These are phyloP conservation scores for Mycena floridula DNA, from an alignment of 768 basidiomycete species.

Conservation along the genomic window DNA sequence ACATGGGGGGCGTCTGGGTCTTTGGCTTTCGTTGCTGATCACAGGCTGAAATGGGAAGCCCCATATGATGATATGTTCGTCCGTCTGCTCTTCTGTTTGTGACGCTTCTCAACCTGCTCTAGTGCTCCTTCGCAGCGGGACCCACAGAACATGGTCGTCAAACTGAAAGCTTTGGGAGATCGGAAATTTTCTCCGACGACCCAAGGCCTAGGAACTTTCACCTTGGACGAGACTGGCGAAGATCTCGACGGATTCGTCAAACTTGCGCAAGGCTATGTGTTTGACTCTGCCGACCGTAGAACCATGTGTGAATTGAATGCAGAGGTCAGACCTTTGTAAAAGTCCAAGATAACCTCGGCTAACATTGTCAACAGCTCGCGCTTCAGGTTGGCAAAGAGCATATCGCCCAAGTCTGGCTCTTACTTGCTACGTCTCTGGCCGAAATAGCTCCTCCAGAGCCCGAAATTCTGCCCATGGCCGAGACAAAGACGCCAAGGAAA, in stretches of 20 bases:
- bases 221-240: conserved; percentile 25
- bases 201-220: conserved; percentile 55
- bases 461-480: conserved; percentile 6
- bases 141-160: conserved; percentile 17
- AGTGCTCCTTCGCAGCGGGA: no score
- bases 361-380: conserved; percentile 39
- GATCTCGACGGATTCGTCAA: conserved; percentile 45
- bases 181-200: conserved; percentile 37
- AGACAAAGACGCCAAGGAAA: no score
- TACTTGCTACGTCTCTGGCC: conserved; percentile 52
- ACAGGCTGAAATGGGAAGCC: conserved; percentile 47
- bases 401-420: conserved; percentile 61
- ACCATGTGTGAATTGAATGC: conserved; percentile 58
- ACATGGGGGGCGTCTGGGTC: conserved; percentile 66
- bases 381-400: conserved; percentile 47
- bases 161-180: conserved; percentile 58
- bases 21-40: conserved; percentile 61
- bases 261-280: conserved; percentile 59
- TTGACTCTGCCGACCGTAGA: conserved; percentile 40
- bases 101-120: not conserved
- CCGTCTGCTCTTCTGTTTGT: not conserved
- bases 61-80: conserved; percentile 80
- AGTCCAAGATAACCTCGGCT: conserved; percentile 8
- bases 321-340: conserved; percentile 27
- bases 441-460: conserved; percentile 37